A percentile compares a stretch with the other conserved stretches of the same genome.
phyloP scores from a whole-genome alignment of 2,329 filamentous ascomycete species.

The Penicillium sp. region DNA sequence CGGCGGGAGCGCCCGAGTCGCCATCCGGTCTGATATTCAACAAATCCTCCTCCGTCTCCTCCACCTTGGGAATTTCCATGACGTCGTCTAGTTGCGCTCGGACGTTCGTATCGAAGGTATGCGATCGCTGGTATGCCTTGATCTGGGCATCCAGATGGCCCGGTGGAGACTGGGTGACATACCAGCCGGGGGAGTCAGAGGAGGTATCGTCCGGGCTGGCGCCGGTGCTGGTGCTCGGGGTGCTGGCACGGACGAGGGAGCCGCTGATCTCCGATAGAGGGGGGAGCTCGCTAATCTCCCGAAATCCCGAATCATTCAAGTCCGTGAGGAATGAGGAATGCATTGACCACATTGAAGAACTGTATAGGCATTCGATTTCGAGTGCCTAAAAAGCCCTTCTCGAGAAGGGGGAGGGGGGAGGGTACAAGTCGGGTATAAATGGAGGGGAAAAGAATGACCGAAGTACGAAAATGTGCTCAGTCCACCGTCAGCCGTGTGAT shows the following conservation, averaged over 20 bases:
- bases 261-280: slow-evolving; percentile 29
- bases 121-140: slow-evolving; percentile 26
- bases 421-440: slow-evolving; percentile 10
- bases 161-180: slow-evolving; percentile 23
- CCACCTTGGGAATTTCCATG: slow-evolving; percentile 51
- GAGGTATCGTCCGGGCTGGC: slow-evolving; percentile 38
- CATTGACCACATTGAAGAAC: slow-evolving; percentile 44
- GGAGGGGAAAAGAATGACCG: slow-evolving; percentile 1
- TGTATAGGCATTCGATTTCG: slow-evolving; percentile 1
- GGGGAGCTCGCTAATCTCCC: slow-evolving; percentile 28
- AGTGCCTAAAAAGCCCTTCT: background rate
- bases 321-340: slow-evolving; percentile 32
- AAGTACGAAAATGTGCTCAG: slow-evolving; percentile 12
- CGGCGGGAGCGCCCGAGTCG: slow-evolving; percentile 35
- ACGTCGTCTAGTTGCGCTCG: slow-evolving; percentile 37
- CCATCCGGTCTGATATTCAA: slow-evolving; percentile 35
- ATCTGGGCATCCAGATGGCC: slow-evolving; percentile 24
- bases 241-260: slow-evolving; percentile 30
- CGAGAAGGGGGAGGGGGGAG: background rate
- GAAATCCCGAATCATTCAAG: slow-evolving; percentile 24
- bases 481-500: slow-evolving; percentile 13
- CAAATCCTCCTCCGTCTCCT: slow-evolving; percentile 51
- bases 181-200: slow-evolving; percentile 34
- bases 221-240: slow-evolving; percentile 29
- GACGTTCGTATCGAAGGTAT: slow-evolving; percentile 21